Conservation (phyloP, 2,329 filamentous ascomycete genomes). For the Ceratocystis alfenasii region DNA sequence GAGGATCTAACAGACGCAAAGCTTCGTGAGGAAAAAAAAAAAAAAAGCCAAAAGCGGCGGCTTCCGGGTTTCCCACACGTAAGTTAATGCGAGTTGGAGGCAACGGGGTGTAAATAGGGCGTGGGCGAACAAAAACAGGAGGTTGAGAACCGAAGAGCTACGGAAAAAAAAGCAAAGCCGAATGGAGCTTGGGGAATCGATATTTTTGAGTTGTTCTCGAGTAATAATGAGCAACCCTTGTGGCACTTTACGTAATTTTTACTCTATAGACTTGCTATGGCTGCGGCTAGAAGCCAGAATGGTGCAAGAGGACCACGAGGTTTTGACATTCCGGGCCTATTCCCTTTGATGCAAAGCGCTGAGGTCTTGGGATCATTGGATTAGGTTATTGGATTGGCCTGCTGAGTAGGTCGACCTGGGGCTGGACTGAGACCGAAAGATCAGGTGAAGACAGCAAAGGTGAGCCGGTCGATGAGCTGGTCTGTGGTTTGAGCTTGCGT, state of each 20-base stretch:
- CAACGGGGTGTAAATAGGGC: conserved; percentile 2
- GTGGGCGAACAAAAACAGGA: not conserved
- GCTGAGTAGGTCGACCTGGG: not conserved
- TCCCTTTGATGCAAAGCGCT: not conserved
- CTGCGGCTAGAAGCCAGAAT: not conserved
- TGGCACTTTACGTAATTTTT: conserved; percentile 19
- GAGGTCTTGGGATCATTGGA: not conserved
- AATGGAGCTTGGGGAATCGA: not conserved
- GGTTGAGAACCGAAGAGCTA: not conserved
- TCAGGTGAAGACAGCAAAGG: not conserved
- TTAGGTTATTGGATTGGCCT: not conserved
- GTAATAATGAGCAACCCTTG: conserved; percentile 7
- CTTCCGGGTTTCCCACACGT: not conserved
- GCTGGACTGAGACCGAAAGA: not conserved
- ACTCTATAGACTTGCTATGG: conserved; percentile 14
- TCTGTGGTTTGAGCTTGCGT: not conserved
- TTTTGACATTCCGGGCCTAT: conserved; percentile 1
- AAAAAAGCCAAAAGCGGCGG: not conserved
- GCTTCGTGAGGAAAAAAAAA: not conserved
- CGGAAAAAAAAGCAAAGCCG: not conserved
- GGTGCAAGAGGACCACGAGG: conserved; percentile 9
- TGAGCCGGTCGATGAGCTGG: not conserved
- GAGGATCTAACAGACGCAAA: not conserved
- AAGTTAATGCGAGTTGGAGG: conserved; percentile 5
- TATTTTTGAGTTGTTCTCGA: not conserved